phyloP scores from a whole-genome alignment of 2,329 filamentous ascomycete species.

The Fusarium sp. region DNA sequence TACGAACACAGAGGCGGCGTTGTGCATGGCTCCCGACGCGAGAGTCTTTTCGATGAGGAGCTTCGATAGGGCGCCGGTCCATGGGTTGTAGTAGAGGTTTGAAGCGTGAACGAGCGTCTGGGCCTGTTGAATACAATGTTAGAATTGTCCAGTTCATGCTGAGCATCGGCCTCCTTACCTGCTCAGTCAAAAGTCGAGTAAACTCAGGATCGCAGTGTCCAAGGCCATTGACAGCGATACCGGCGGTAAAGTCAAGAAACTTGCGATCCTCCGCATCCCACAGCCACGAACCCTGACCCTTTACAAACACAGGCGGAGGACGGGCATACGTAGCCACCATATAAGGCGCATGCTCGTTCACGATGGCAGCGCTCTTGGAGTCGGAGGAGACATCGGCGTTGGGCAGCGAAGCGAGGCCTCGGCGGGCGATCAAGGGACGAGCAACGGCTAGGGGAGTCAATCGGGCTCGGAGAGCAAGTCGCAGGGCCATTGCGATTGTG shows the following conservation, averaged over 20 bases:
- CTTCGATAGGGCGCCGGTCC: conserved; percentile 90
- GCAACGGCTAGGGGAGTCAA: conserved; percentile 45
- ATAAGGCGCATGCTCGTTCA: conserved; percentile 79
- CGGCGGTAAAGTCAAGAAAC: conserved; percentile 94
- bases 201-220: conserved; percentile 90
- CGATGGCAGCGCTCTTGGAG: conserved; percentile 77
- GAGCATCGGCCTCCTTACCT: conserved; percentile 58
- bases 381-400: conserved; percentile 78
- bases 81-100: conserved; percentile 96
- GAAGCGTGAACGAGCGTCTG: conserved; percentile 88
- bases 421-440: conserved; percentile 44
- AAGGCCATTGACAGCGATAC: conserved; percentile 93
- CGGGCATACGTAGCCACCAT: conserved; percentile 98
- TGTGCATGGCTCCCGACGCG: conserved; percentile 82
- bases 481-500: conserved; percentile 51
- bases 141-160: neutral
- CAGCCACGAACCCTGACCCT: conserved; percentile 85
- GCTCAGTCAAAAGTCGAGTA: conserved; percentile 76
- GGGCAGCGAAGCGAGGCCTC: conserved; percentile 54
- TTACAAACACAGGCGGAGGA: conserved; percentile 87
- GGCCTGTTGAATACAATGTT: conserved; percentile 53
- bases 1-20: conserved; percentile 83
- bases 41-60: conserved; percentile 83
- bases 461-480: conserved; percentile 52
- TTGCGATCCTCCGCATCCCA: conserved; percentile 89